phyloP scores from a whole-genome alignment of 2,329 filamentous ascomycete species.

The Colletotrichum sp. region DNA sequence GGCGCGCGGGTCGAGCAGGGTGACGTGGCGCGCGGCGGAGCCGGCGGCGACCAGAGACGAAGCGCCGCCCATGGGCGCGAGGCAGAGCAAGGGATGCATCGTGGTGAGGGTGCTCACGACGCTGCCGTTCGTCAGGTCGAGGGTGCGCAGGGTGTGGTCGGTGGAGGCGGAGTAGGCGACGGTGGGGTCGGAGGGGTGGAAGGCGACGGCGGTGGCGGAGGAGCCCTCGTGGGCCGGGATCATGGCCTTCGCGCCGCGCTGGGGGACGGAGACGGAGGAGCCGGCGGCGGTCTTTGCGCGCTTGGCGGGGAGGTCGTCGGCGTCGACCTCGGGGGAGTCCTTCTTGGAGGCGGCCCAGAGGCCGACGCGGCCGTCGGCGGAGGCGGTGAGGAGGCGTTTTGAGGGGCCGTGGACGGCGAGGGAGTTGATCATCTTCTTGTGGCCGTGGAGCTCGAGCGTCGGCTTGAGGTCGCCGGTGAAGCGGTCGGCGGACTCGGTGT shows the following conservation, averaged over 20 bases:
- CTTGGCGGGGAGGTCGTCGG: constrained; percentile 76
- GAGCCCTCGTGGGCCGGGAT: constrained; percentile 76
- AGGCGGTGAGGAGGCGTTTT: constrained; percentile 83
- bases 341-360: constrained; percentile 86
- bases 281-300: constrained; percentile 69
- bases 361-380: constrained; percentile 82
- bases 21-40: constrained; percentile 85
- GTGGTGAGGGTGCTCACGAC: constrained; percentile 85
- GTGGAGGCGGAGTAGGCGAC: constrained; percentile 91
- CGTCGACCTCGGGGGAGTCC: constrained; percentile 75
- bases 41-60: constrained; percentile 71
- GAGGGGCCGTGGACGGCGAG: constrained; percentile 76
- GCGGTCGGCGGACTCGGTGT: constrained; percentile 68
- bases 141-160: constrained; percentile 89
- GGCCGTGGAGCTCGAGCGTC: constrained; percentile 82
- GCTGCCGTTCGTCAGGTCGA: constrained; percentile 82
- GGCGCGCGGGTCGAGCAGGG: constrained; percentile 87
- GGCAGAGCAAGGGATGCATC: constrained; percentile 80
- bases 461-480: constrained; percentile 70
- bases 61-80: constrained; percentile 74
- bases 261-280: constrained; percentile 54
- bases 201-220: constrained; percentile 79
- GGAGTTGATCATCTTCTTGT: constrained; percentile 75
- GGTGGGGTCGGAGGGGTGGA: constrained; percentile 83
- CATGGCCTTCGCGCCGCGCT: constrained; percentile 80